Conservation (phyloP, 768 basidiomycete genomes). For the Lactarius quietus region DNA sequence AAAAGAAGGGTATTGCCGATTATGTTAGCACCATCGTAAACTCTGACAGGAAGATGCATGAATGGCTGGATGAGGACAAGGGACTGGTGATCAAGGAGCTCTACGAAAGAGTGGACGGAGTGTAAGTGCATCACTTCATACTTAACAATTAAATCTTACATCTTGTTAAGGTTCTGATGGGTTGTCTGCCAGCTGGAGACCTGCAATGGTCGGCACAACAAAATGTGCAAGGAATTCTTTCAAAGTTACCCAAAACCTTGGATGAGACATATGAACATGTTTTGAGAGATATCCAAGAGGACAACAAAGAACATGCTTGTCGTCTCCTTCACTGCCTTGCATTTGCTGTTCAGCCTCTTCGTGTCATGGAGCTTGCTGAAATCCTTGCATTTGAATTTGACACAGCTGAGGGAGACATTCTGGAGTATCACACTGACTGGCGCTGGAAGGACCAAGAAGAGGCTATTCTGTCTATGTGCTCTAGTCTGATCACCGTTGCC, state of each 20-base stretch:
- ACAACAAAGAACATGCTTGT: background rate
- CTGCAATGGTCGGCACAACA: background rate
- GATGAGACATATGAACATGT: slow-evolving; percentile 1
- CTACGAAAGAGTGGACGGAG: too few species aligned
- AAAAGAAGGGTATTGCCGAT: too few species aligned
- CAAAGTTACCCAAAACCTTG: background rate
- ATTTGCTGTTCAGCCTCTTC: background rate
- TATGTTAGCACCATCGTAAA: too few species aligned
- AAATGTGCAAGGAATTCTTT: background rate
- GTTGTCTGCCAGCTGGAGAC: background rate
- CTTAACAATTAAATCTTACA: background rate
- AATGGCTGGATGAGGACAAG: background rate
- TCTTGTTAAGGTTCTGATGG: background rate
- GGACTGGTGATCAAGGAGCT: background rate
- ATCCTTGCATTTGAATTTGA: too few species aligned
- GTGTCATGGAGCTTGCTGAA: too few species aligned
- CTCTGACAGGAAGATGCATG: too few species aligned
- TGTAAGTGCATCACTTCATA: background rate
- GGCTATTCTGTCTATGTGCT: too few species aligned
- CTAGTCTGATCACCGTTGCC: too few species aligned
- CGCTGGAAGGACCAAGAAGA: too few species aligned
- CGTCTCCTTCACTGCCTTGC: too few species aligned
- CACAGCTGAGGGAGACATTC: too few species aligned
- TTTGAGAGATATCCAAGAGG: background rate
- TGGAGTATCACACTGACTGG: background rate